These are phyloP conservation scores for Chytriomyces sp. DNA, from an alignment of 192 early-diverging fungal genomes.

Conservation along the genomic window DNA sequence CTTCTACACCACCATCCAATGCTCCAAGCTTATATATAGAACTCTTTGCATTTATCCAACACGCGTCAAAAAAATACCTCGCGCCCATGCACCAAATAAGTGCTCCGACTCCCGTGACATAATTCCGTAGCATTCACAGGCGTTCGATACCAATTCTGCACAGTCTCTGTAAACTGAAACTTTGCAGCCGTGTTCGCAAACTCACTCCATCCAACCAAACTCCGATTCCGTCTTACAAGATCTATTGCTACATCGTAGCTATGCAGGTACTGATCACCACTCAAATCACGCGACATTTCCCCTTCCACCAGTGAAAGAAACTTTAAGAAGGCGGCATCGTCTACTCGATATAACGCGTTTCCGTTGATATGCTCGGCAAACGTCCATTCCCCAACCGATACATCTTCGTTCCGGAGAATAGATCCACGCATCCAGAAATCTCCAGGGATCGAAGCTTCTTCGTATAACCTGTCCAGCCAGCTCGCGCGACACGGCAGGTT, in stretches of 20 bases:
- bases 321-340: slow-evolving; percentile 23
- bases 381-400: slow-evolving; percentile 18
- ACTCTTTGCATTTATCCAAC: no score
- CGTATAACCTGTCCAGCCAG: slow-evolving; percentile 43
- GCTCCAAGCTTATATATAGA: no score
- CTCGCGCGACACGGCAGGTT: slow-evolving; percentile 32
- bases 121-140: slow-evolving; percentile 39
- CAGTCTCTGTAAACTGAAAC: slow-evolving; percentile 38
- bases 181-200: slow-evolving; percentile 33
- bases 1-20: no score
- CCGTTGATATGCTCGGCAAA: slow-evolving; percentile 47
- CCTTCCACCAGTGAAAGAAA: slow-evolving; percentile 26
- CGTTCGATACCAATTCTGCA: slow-evolving; percentile 51
- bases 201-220: slow-evolving; percentile 31
- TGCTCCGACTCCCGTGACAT: slow-evolving; percentile 17
- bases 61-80: slow-evolving; percentile 30
- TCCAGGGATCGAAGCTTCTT: slow-evolving; percentile 38
- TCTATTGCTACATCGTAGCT: slow-evolving; percentile 41
- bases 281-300: slow-evolving; percentile 4
- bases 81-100: slow-evolving; percentile 47
- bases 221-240: slow-evolving; percentile 39
- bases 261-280: slow-evolving; percentile 26
- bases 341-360: slow-evolving; percentile 43
- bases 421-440: slow-evolving; percentile 47
- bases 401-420: slow-evolving; percentile 36